A percentile compares a stretch with the other conserved stretches of the same genome.
phyloP scores from a whole-genome alignment of 2,329 filamentous ascomycete genomes.

The Fusarium udum region DNA sequence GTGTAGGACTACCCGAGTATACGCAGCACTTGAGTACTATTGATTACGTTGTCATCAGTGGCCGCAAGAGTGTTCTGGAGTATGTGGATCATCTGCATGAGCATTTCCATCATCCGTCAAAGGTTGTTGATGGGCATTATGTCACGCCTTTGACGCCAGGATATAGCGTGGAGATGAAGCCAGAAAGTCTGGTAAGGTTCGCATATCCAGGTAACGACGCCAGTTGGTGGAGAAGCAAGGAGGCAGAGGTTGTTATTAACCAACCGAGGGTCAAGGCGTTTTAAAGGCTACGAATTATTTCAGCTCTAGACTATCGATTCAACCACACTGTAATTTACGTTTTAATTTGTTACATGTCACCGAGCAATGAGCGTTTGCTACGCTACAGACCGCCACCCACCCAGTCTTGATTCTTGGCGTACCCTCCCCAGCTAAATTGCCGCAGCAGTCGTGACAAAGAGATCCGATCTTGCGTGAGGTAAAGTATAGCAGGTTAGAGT shows the following conservation, averaged over 20 bases:
- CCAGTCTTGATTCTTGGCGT: neutral
- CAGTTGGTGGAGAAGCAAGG: slow-evolving; percentile 85
- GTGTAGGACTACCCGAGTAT: slow-evolving; percentile 90
- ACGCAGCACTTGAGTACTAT: slow-evolving; percentile 92
- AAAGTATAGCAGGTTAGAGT: accelerated
- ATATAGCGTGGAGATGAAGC: slow-evolving; percentile 94
- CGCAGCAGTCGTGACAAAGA: accelerated
- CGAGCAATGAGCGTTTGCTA: neutral
- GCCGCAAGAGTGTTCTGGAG: slow-evolving; percentile 76
- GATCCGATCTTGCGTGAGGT: accelerated
- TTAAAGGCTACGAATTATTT: neutral
- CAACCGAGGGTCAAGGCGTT: neutral
- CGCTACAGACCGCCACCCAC: too few species aligned
- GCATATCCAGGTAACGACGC: slow-evolving; percentile 80
- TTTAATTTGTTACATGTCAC: accelerated
- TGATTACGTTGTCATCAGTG: slow-evolving; percentile 87
- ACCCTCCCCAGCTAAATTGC: neutral
- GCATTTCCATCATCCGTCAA: slow-evolving; percentile 84
- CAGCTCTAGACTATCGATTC: accelerated
- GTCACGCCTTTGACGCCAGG: slow-evolving; percentile 83
- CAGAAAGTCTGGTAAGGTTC: slow-evolving; percentile 82
- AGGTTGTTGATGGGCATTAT: slow-evolving; percentile 86
- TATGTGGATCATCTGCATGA: slow-evolving; percentile 94
- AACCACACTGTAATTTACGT: accelerated
- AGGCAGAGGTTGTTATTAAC: slow-evolving; percentile 56